Conservation (phyloP, 352 stramenopile species). For the Peronosclerospora sorghi region DNA sequence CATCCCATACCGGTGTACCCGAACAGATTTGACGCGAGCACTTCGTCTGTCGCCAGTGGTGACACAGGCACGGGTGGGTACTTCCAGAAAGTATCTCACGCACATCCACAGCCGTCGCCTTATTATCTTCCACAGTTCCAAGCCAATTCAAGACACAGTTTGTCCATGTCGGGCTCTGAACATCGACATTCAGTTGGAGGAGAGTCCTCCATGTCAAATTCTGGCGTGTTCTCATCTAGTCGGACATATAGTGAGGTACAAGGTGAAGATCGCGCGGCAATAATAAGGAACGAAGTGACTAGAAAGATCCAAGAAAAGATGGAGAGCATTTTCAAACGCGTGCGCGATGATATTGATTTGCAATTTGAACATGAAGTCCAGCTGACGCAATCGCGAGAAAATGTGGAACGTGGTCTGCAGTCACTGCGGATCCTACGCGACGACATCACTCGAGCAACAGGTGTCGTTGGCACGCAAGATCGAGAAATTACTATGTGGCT, state of each 20-base stretch:
- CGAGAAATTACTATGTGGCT: conserved; percentile 53
- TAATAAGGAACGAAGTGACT: conserved; percentile 61
- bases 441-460: conserved; percentile 41
- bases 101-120: conserved; percentile 24
- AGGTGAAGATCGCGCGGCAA: conserved; percentile 33
- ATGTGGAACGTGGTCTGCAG: conserved; percentile 62
- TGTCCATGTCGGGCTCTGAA: conserved; percentile 24
- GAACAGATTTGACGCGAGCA: conserved; percentile 22
- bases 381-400: conserved; percentile 67
- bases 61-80: conserved; percentile 25
- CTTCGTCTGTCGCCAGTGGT: conserved; percentile 5
- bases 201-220: conserved; percentile 9
- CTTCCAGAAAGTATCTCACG: conserved; percentile 32
- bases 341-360: conserved; percentile 76
- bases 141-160: conserved; percentile 12
- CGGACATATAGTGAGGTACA: conserved; percentile 2
- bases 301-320: conserved; percentile 72
- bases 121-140: conserved; percentile 25
- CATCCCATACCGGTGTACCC: conserved; percentile 29
- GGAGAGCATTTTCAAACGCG: conserved; percentile 68
- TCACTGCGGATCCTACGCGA: conserved; percentile 63
- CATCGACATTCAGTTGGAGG: conserved; percentile 8
- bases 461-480: conserved; percentile 47
- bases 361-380: conserved; percentile 82
- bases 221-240: conserved; percentile 6